A percentile compares a stretch with the other conserved stretches of the same genome.
Evolutionary conservation across 2,329 filamentous ascomycete species (phyloP).

Genomic region (Madurella mycetomatis): DNA sequence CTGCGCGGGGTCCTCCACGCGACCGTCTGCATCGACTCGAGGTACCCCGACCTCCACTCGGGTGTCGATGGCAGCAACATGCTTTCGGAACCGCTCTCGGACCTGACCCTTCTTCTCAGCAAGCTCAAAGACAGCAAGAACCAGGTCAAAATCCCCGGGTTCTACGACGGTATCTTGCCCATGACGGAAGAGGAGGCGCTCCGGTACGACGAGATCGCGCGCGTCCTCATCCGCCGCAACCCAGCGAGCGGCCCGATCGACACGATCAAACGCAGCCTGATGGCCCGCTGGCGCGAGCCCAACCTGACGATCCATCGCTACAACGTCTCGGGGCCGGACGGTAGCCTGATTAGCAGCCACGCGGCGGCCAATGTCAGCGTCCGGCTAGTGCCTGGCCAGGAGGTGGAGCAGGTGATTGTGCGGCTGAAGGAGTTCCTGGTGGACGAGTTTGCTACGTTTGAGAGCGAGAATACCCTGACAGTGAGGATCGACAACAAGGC

Average conservation of each 20-base stretch:
- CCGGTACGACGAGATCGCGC: constrained; percentile 79
- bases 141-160: constrained; percentile 76
- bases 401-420: constrained; percentile 70
- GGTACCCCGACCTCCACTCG: constrained; percentile 84
- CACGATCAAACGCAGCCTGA: constrained; percentile 75
- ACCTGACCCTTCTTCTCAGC: constrained; percentile 77
- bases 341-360: constrained; percentile 84
- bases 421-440: constrained; percentile 64
- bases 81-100: constrained; percentile 86
- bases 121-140: constrained; percentile 79
- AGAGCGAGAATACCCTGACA: constrained; percentile 74
- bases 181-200: constrained; percentile 71
- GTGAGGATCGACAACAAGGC: constrained; percentile 89
- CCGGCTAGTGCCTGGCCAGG: constrained; percentile 89
- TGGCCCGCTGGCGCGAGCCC: constrained; percentile 92
- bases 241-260: constrained; percentile 56
- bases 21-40: constrained; percentile 81
- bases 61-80: constrained; percentile 93
- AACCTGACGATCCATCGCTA: constrained; percentile 92
- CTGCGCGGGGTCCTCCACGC: constrained; percentile 91
- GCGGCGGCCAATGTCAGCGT: constrained; percentile 86
- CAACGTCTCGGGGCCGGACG: constrained; percentile 86
- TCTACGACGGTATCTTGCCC: constrained; percentile 79
- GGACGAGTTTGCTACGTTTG: constrained; percentile 66
- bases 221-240: constrained; percentile 68